Evolutionary conservation across 2,329 filamentous ascomycete genomes (phyloP).

Genomic region (Aspergillus sp.): DNA sequence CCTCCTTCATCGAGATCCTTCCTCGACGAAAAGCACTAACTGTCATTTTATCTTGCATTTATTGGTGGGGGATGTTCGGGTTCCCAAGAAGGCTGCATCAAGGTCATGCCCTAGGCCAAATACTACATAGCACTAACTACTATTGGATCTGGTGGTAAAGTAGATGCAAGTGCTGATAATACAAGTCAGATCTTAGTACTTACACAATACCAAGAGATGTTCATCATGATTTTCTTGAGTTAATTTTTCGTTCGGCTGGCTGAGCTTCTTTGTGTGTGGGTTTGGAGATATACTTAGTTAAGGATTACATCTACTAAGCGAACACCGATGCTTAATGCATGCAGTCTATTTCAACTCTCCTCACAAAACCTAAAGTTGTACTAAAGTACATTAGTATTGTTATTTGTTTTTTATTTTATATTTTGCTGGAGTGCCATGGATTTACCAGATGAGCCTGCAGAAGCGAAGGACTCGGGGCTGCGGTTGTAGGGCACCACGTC

Average conservation of each 20-base stretch:
- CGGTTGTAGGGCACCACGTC: constrained; percentile 22
- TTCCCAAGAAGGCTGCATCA: constrained; percentile 3
- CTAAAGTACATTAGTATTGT: too few species aligned
- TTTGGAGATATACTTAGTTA: too few species aligned
- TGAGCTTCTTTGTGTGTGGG: too few species aligned
- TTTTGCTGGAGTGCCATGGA: background rate
- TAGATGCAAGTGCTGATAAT: background rate
- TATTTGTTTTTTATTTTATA: too few species aligned
- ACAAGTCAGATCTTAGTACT: background rate
- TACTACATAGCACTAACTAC: background rate
- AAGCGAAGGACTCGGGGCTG: background rate
- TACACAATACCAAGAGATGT: background rate
- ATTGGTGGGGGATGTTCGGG: constrained; percentile 3
- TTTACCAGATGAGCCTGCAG: constrained; percentile 6
- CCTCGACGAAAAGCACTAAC: background rate
- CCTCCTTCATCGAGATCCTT: background rate
- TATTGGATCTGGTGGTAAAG: background rate
- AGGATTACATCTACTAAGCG: too few species aligned
- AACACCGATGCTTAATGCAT: too few species aligned
- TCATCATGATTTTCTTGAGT: background rate
- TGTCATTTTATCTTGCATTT: constrained; percentile 1
- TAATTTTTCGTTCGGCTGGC: too few species aligned
- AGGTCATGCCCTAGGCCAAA: background rate
- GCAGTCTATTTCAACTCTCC: too few species aligned
- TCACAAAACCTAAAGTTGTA: too few species aligned